A percentile compares a stretch with the other conserved stretches of the same genome.
Conservation (phyloP, 129 eudicot species). For the Rutidosis leptorrhynchoides region DNA sequence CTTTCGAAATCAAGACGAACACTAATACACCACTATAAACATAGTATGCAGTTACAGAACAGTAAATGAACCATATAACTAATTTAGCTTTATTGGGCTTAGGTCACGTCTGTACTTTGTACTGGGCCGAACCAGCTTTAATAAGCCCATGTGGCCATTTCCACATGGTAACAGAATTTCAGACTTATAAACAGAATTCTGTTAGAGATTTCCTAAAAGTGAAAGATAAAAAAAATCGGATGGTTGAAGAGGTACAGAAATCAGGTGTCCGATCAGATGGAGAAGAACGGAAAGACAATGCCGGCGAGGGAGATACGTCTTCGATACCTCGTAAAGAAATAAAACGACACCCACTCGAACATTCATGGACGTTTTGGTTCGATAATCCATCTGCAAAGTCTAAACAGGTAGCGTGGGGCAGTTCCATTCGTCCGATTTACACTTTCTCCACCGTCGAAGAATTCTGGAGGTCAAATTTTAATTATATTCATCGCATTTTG, state of each 20-base stretch:
- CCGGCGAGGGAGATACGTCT: constrained; percentile 37
- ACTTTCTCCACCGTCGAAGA: constrained; percentile 87
- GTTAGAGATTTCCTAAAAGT: neutral
- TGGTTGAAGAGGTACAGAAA: constrained; percentile 5
- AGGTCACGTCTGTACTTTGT: neutral
- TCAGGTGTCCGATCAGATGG: constrained; percentile 24
- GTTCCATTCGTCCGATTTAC: constrained; percentile 67
- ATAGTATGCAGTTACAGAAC: neutral
- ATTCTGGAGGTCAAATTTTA: constrained; percentile 66
- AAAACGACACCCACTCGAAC: constrained; percentile 59
- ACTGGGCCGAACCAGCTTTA: neutral
- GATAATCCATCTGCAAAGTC: constrained; percentile 65
- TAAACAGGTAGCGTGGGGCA: constrained; percentile 72
- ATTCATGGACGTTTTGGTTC: constrained; percentile 90
- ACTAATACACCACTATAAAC: too few relatives aligned
- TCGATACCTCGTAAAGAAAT: constrained; percentile 18
- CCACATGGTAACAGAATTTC: constrained; percentile 1
- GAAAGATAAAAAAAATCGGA: neutral
- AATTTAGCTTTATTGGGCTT: neutral
- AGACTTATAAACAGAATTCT: neutral
- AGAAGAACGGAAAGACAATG: constrained; percentile 41
- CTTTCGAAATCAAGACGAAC: neutral
- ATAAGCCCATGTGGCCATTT: neutral
- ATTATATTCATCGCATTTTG: neutral
- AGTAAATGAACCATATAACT: neutral